Evolutionary conservation across 148 eudicot species (phyloP).

Genomic region (Vaccinium darrowii): DNA sequence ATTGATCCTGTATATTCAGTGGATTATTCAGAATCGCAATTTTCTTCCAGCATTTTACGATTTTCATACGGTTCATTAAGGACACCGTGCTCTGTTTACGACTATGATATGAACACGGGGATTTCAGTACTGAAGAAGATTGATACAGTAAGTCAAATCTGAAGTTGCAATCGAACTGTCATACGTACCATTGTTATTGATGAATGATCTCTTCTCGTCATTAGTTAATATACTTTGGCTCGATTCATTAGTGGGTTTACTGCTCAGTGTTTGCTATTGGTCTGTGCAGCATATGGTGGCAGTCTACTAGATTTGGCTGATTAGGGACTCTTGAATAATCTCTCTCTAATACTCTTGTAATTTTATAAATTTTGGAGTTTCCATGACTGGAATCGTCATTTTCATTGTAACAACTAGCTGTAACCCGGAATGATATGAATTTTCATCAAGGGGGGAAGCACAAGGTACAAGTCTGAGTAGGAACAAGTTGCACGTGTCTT

Average conservation of each 20-base stretch:
- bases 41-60: constrained; percentile 66
- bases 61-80: constrained; percentile 83
- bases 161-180: not conserved
- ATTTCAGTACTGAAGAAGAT: constrained; percentile 70
- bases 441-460: too few relatives aligned
- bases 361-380: too few relatives aligned
- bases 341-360: too few relatives aligned
- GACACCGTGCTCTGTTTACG: constrained; percentile 76
- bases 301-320: too few relatives aligned
- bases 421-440: too few relatives aligned
- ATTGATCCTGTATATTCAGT: constrained; percentile 76
- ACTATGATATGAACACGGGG: constrained; percentile 87
- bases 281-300: too few relatives aligned
- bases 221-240: not conserved
- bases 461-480: too few relatives aligned
- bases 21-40: constrained; percentile 56
- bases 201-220: not conserved
- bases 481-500: too few relatives aligned
- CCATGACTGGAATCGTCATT: too few relatives aligned
- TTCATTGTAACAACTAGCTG: too few relatives aligned
- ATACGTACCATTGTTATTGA: not conserved
- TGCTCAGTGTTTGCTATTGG: not conserved
- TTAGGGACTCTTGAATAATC: too few relatives aligned
- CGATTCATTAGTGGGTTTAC: not conserved
- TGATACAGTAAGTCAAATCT: constrained; percentile 56